phyloP scores from a whole-genome alignment of 495 filamentous ascomycete genomes.

The Delitschia confertaspora region DNA sequence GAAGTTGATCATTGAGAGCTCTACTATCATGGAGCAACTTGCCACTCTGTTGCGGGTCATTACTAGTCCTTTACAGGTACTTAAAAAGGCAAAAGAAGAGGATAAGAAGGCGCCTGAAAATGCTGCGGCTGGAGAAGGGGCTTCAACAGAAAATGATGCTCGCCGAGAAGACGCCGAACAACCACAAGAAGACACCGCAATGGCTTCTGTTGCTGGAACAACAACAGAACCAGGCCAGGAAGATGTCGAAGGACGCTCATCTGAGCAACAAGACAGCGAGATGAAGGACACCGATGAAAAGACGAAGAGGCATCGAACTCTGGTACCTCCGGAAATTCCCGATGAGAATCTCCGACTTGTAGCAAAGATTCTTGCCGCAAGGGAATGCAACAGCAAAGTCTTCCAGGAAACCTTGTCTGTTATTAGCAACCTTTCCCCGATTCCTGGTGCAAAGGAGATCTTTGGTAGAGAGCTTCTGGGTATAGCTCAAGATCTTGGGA shows the following conservation, averaged over 20 bases:
- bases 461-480: constrained; percentile 85
- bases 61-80: constrained; percentile 76
- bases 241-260: constrained; percentile 16
- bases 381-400: constrained; percentile 92
- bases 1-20: constrained; percentile 88
- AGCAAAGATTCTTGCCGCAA: constrained; percentile 88
- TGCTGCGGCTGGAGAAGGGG: constrained; percentile 33
- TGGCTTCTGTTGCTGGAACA: constrained; percentile 20
- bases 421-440: constrained; percentile 92
- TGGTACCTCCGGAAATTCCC: constrained; percentile 80
- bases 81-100: constrained; percentile 51
- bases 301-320: constrained; percentile 57
- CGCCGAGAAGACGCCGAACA: background rate
- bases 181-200: constrained; percentile 29
- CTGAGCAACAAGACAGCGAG: constrained; percentile 30
- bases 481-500: constrained; percentile 74
- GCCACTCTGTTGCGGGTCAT: constrained; percentile 79
- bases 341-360: constrained; percentile 85
- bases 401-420: constrained; percentile 94
- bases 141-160: constrained; percentile 4
- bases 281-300: constrained; percentile 31
- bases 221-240: constrained; percentile 32
- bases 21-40: constrained; percentile 86
- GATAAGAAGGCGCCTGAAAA: constrained; percentile 50
- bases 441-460: constrained; percentile 79